Percentiles rank a stretch among this genome's conserved stretches.
These are phyloP conservation scores for Simplicillium aogashimaense DNA, from an alignment of 2,329 filamentous ascomycete species.

Conservation along the genomic window DNA sequence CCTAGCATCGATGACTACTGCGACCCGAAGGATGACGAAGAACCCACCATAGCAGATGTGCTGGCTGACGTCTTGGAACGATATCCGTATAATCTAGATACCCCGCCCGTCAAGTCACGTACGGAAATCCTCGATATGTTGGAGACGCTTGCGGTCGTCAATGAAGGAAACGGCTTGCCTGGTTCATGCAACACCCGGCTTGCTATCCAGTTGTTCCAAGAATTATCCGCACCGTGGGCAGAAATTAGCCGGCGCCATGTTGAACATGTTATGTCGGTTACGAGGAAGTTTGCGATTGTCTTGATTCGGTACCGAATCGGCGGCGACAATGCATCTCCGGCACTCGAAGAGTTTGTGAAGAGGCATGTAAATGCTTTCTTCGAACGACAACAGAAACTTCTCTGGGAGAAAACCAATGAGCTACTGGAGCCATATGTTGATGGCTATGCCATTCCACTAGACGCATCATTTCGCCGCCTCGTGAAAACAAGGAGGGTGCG, in stretches of 20 bases:
- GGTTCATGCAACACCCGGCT: conserved; percentile 25
- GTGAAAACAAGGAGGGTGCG: neutral
- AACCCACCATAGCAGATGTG: neutral
- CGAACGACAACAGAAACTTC: conserved; percentile 15
- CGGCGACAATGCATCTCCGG: conserved; percentile 9
- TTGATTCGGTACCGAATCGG: conserved; percentile 14
- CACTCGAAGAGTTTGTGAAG: conserved; percentile 10
- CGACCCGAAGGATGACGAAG: neutral
- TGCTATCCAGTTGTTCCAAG: conserved; percentile 26
- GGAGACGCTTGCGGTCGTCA: conserved; percentile 16
- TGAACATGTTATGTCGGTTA: conserved; percentile 14
- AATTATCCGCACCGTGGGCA: conserved; percentile 27
- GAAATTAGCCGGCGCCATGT: conserved; percentile 25
- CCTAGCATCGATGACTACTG: neutral
- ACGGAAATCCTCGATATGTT: neutral
- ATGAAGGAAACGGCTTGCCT: conserved; percentile 30
- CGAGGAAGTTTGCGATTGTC: conserved; percentile 26
- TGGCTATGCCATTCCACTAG: conserved; percentile 21
- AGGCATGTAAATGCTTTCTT: conserved; percentile 19
- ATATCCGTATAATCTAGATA: too few species aligned
- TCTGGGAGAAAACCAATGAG: conserved; percentile 26
- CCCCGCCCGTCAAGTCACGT: neutral
- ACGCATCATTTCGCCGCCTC: conserved; percentile 18
- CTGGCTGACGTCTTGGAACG: too few species aligned
- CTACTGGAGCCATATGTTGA: conserved; percentile 24